Evolutionary conservation across 2,329 filamentous ascomycete genomes (phyloP), one percentile per base, ranked within the genome.

Genomic region (Pyricularia grisea): DNA sequence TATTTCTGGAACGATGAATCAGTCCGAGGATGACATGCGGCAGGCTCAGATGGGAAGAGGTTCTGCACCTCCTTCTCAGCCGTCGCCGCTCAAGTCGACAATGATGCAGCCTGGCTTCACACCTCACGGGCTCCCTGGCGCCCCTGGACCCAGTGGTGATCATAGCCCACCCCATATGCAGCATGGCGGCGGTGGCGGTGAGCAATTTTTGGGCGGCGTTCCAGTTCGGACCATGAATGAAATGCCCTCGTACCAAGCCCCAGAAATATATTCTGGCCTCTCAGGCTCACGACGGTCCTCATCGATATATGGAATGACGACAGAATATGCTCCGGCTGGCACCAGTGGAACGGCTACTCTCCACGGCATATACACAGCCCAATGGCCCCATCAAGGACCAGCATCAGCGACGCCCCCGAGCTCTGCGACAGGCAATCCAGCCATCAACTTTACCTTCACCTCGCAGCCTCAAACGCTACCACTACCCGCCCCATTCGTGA

Each of bases 371-470:
- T 85, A 85, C 72, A 71, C 76, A 7, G 74, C 78, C 11, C 85
- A 83, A 84, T 82, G 81, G 71, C 5, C 42, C 17, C 42, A 50
- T 50, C 42, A 50, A 50, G 42, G 42, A 11, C 42, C 42, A 50
- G 42, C 17, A 50, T 50, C 42, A 20, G 42, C 42, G 17, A n/a
- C 42, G 28, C 11, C 50, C 27, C 66, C 66, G 25, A 61, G 9
- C 55, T 60, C 79, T 0, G 77, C 80, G 0, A 76, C 83, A 0
- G 79, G 75, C 50, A 78, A 78, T 2, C 74, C 82, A 0, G 72
- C 82, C 0, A 75, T 85, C 71, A 86, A 86, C 71, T 50, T 50
- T 50, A 74, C 82, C 0, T 85, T 83, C 67, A 77, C 79, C 66
- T 23, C 28, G 28, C 66, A 67, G 12, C 50, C 28, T 4, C 66